phyloP scores from a whole-genome alignment of 2,329 filamentous ascomycete genomes.

The Aspergillus alliaceus region DNA sequence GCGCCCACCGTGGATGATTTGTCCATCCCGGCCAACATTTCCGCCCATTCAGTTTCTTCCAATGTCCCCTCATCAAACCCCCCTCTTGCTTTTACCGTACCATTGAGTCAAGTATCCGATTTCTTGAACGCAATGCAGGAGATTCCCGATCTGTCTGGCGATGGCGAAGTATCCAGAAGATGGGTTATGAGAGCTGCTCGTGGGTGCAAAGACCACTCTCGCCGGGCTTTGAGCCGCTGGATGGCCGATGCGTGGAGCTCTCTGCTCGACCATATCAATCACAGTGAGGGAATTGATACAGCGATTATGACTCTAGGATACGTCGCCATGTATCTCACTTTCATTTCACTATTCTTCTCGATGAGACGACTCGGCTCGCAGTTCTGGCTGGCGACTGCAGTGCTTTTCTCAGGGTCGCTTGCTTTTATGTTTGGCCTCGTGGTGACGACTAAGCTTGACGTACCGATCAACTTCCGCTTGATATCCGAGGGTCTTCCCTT shows the following conservation, averaged over 20 bases:
- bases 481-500: background rate
- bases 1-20: background rate
- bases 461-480: background rate
- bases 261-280: background rate
- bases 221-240: background rate
- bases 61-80: background rate
- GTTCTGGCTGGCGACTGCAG: background rate
- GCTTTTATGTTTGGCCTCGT: background rate
- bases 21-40: background rate
- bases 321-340: background rate
- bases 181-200: background rate
- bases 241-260: background rate
- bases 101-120: background rate
- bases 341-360: background rate
- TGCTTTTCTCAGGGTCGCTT: background rate
- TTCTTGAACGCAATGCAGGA: background rate
- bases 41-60: background rate
- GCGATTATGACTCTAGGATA: background rate
- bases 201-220: background rate
- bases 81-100: background rate
- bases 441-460: background rate
- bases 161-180: background rate
- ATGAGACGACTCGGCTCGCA: background rate
- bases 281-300: background rate
- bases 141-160: background rate